Percentiles rank a stretch among this genome's conserved stretches.
These are phyloP conservation scores for Fremontodendron californicum DNA, from an alignment of 345 rosid genomes.

Conservation along the genomic window DNA sequence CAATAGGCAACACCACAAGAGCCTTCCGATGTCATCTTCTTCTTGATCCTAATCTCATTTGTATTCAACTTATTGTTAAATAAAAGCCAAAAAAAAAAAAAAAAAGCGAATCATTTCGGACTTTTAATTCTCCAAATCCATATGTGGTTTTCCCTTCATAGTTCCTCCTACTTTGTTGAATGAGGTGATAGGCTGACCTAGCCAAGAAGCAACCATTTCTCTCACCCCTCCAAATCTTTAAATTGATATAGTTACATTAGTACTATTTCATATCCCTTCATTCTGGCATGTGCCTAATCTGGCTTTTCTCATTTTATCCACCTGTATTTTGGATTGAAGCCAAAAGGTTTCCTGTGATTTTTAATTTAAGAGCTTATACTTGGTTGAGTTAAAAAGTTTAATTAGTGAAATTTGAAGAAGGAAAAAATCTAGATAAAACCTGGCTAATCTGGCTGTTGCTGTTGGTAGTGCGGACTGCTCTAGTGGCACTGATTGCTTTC, in stretches of 20 bases:
- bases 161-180: background rate
- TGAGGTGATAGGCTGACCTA: background rate
- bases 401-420: background rate
- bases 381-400: background rate
- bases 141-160: background rate
- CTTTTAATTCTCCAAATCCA: background rate
- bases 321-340: constrained; percentile 1
- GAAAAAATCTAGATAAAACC: background rate
- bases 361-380: background rate
- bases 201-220: background rate
- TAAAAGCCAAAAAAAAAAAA: background rate
- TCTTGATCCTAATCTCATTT: background rate
- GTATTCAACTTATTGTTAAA: background rate
- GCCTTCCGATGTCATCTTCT: background rate
- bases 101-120: background rate
- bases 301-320: too few relatives aligned
- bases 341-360: background rate
- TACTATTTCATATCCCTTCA: background rate
- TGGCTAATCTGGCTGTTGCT: constrained; percentile 18
- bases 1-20: background rate
- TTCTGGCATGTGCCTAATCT: background rate
- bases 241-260: background rate
- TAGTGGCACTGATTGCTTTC: constrained; percentile 90
- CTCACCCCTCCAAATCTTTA: background rate
- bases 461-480: constrained; percentile 86